These are phyloP conservation scores for Calonectria pauciramosa DNA, from an alignment of 2,329 filamentous ascomycete species.

Conservation along the genomic window DNA sequence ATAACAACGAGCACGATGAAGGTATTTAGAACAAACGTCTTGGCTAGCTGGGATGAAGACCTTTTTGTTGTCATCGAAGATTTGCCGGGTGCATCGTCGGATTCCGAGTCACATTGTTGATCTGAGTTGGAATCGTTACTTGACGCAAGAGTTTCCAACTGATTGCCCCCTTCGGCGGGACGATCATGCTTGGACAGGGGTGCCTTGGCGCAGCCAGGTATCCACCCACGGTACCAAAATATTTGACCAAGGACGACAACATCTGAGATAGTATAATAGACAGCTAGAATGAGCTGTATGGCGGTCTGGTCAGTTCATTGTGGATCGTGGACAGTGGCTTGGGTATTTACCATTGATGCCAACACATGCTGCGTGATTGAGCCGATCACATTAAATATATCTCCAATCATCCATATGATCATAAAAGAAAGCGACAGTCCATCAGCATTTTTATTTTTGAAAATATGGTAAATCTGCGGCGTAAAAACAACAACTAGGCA, in stretches of 20 bases:
- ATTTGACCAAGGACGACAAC: constrained; percentile 90
- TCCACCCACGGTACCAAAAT: constrained; percentile 95
- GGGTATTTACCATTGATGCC: constrained; percentile 81
- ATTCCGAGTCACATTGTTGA: not conserved
- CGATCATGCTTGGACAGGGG: constrained; percentile 55
- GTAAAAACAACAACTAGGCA: constrained; percentile 88
- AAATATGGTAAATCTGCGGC: constrained; percentile 96
- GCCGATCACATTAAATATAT: constrained; percentile 98
- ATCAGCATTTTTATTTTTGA: constrained; percentile 85
- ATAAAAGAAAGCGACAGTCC: constrained; percentile 93
- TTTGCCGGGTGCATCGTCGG: not conserved
- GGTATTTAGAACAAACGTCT: not conserved
- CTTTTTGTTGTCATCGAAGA: not conserved
- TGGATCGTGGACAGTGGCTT: not conserved
- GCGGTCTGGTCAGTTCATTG: constrained; percentile 22
- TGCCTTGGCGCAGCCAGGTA: constrained; percentile 66
- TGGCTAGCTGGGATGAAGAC: not conserved
- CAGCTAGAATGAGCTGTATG: constrained; percentile 80
- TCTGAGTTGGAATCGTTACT: not conserved
- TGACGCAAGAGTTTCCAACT: constrained; percentile 62
- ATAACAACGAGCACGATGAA: constrained; percentile 83
- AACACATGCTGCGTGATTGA: constrained; percentile 92
- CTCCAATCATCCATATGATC: constrained; percentile 91
- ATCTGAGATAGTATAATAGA: constrained; percentile 94
- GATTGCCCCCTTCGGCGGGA: constrained; percentile 53